Base-by-base conservation (phyloP, 805 yeast genomes). In the Priceomyces haplophilus region DNA sequence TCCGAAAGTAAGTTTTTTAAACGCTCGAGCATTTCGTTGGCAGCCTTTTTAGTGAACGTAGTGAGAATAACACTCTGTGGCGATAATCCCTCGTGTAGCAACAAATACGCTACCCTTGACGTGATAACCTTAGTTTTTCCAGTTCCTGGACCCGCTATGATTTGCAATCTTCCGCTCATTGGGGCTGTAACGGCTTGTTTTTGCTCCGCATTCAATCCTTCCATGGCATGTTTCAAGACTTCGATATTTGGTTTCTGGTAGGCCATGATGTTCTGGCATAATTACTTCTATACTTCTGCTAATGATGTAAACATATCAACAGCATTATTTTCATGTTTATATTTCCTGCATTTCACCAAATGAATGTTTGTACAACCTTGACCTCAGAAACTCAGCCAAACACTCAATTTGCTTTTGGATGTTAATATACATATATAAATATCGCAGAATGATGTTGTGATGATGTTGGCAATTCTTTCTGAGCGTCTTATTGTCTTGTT, bases 31-130 rank as follows among this genome's bases (percentile, higher is more conserved):
- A 91, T 83, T 63, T 91, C 98, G 40, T 72, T 76, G 1, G 97
- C 95, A 0, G 99, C 98, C 53, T 85, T 87, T 53, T 87, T 86
- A 10, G 98, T 91, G 66, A 91, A 91, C 0, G 98, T 90, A 4
- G 97, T 88, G 16, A 90, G 93, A 1, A 91, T 76, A 15, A 93
- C 74, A 37, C 75, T 65, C 25, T 72, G 67, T 0, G 97, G 90
- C 1, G 70, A 66, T 0, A 86, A 60, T 1, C 72, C 62, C 27
- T 76, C 69, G 7, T 73, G 59, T 3, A 77, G 45, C 6, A 90
- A 51, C 21, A 90, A 65, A 53, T 81, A 77, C 0, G 90, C 90
- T 7, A 90, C 93, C 35, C 97, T 69, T 1, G 88, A 74, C 0
- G 88, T 82, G 21, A 91, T 62, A 1, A 93, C 91, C 57, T 81